Conservation (phyloP, 805 yeast species). For the Metschnikowia similis region DNA sequence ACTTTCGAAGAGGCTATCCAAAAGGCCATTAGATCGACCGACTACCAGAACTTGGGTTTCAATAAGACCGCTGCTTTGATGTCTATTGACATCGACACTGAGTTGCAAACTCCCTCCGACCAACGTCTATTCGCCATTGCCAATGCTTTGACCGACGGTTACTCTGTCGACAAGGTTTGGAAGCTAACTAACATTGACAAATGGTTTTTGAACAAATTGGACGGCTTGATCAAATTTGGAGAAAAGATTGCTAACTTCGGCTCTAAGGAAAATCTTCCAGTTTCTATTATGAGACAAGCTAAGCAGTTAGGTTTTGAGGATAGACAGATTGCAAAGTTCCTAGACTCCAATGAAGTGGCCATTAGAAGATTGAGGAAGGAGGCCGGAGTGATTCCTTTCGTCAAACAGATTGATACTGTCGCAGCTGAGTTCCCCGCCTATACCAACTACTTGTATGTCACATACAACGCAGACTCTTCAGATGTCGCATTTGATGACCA, state of each 20-base stretch:
- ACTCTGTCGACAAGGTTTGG: conserved; percentile 91
- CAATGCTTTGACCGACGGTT: conserved; percentile 84
- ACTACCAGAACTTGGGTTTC: conserved; percentile 94
- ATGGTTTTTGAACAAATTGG: conserved; percentile 91
- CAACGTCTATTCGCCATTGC: conserved; percentile 96
- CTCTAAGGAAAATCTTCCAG: conserved; percentile 58
- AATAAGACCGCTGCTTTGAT: conserved; percentile 75
- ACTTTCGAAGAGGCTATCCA: conserved; percentile 97
- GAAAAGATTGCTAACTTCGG: conserved; percentile 54
- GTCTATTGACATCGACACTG: conserved; percentile 89
- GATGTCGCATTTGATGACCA: conserved; percentile 88
- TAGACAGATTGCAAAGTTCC: conserved; percentile 87
- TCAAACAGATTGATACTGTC: conserved; percentile 95
- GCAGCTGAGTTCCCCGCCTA: conserved; percentile 98
- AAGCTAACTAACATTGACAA: conserved; percentile 85
- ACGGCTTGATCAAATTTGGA: conserved; percentile 70
- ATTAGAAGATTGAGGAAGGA: conserved; percentile 86
- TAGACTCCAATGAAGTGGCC: conserved; percentile 87
- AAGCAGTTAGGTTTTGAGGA: conserved; percentile 97
- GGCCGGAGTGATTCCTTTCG: conserved; percentile 83
- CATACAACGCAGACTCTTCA: conserved; percentile 86
- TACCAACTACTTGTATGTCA: conserved; percentile 91
- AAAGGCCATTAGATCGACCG: conserved; percentile 94
- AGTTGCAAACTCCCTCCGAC: conserved; percentile 95
- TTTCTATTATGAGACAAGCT: conserved; percentile 67